Conservation (phyloP, 2,329 filamentous ascomycete genomes). For the Pleoardoris graminearum region DNA sequence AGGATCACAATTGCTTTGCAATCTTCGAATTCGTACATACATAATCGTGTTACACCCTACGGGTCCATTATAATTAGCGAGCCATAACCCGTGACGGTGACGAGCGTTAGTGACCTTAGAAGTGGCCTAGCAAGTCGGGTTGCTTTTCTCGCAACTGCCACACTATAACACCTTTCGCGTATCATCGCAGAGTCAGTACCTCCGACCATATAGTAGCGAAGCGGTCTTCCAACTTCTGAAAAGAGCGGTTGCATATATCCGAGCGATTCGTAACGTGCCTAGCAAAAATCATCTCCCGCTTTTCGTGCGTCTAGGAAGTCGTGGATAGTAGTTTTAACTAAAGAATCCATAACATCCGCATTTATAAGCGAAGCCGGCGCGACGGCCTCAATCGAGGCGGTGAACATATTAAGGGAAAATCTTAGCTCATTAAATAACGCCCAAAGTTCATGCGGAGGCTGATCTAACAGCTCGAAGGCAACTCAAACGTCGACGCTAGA, state of each 20-base stretch:
- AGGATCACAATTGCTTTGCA: too few relatives aligned
- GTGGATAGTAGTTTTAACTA: slow-evolving; percentile 2
- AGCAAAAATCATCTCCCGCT: slow-evolving; percentile 2
- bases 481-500: slow-evolving; percentile 3
- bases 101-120: neutral
- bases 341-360: neutral
- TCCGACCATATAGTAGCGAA: slow-evolving; percentile 1
- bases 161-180: neutral
- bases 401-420: neutral
- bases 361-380: neutral
- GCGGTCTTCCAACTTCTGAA: slow-evolving; percentile 1
- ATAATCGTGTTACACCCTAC: neutral
- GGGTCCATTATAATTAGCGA: neutral
- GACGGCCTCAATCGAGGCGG: neutral
- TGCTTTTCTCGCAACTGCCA: neutral
- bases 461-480: slow-evolving; percentile 3
- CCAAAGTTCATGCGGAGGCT: neutral
- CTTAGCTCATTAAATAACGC: neutral
- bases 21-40: too few relatives aligned
- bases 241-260: neutral
- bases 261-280: slow-evolving; percentile 3
- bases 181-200: slow-evolving; percentile 4
- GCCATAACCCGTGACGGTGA: neutral
- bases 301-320: neutral
- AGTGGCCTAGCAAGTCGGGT: neutral